These are phyloP conservation scores for Saccharomyces hybrid DNA, from an alignment of 1,139 yeast genomes.

Conservation along the genomic window DNA sequence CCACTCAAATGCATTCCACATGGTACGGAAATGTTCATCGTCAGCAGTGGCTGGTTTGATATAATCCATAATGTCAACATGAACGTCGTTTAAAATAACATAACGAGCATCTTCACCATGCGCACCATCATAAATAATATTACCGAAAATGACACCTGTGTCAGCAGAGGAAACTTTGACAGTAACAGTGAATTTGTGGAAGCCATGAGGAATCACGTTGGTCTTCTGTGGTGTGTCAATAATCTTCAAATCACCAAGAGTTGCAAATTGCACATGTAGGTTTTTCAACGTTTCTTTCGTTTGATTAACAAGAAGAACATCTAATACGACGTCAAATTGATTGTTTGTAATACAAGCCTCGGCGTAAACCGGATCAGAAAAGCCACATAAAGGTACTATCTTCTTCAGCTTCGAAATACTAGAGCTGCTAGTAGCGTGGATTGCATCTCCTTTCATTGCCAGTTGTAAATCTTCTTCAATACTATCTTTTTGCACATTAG, in stretches of 20 bases:
- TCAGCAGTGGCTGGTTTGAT: conserved; percentile 89
- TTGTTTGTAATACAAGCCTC: conserved; percentile 94
- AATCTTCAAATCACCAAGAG: conserved; percentile 91
- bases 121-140: conserved; percentile 92
- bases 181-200: conserved; percentile 82
- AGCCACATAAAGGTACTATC: conserved; percentile 91
- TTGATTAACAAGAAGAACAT: conserved; percentile 90
- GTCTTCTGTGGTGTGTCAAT: conserved; percentile 90
- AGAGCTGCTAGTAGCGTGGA: conserved; percentile 46
- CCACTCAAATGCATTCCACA: conserved; percentile 99
- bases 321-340: conserved; percentile 92
- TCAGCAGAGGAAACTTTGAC: conserved; percentile 95
- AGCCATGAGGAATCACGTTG: conserved; percentile 93
- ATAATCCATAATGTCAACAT: conserved; percentile 95
- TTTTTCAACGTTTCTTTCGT: conserved; percentile 87
- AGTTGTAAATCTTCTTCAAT: conserved; percentile 44
- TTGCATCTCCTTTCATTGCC: conserved; percentile 43
- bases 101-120: conserved; percentile 86
- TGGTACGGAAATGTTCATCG: conserved; percentile 84
- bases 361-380: conserved; percentile 95
- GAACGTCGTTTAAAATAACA: conserved; percentile 90
- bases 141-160: conserved; percentile 95
- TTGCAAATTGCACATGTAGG: conserved; percentile 90
- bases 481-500: conserved; percentile 33
- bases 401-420: conserved; percentile 70